phyloP scores from a whole-genome alignment of 1,284 basidiomycete species.

The Rhizoctonia solani region DNA sequence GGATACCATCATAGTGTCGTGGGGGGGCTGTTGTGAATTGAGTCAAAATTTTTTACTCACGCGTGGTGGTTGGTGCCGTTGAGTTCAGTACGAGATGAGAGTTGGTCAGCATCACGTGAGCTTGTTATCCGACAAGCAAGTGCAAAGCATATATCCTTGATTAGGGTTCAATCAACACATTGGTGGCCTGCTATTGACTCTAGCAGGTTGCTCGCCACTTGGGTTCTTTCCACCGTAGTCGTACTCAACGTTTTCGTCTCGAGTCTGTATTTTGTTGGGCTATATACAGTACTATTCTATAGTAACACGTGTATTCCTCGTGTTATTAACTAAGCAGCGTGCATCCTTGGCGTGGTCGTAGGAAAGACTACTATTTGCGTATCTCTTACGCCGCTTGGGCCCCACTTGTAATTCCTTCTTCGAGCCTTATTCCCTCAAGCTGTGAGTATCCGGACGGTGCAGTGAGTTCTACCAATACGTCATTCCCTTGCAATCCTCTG shows the following conservation, averaged over 20 bases:
- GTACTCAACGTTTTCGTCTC: not conserved
- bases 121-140: slow-evolving; percentile 3
- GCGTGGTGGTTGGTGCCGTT: not conserved
- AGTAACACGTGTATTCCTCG: slow-evolving; percentile 13
- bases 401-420: not conserved
- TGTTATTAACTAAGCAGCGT: slow-evolving; percentile 12
- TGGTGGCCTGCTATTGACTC: not conserved
- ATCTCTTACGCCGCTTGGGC: not conserved
- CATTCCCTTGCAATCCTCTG: not conserved
- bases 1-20: slow-evolving; percentile 4
- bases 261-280: no score
- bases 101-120: slow-evolving; percentile 1
- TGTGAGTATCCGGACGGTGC: no score
- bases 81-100: not conserved
- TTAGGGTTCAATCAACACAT: not conserved
- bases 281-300: not conserved
- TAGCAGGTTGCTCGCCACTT: no score
- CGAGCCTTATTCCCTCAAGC: no score
- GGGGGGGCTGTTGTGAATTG: not conserved
- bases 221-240: no score
- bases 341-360: not conserved
- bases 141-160: slow-evolving; percentile 5
- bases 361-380: not conserved
- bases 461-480: not conserved
- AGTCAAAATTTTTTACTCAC: not conserved